Conservation (phyloP, 148 eudicot species). For the Agrostemma githago region DNA sequence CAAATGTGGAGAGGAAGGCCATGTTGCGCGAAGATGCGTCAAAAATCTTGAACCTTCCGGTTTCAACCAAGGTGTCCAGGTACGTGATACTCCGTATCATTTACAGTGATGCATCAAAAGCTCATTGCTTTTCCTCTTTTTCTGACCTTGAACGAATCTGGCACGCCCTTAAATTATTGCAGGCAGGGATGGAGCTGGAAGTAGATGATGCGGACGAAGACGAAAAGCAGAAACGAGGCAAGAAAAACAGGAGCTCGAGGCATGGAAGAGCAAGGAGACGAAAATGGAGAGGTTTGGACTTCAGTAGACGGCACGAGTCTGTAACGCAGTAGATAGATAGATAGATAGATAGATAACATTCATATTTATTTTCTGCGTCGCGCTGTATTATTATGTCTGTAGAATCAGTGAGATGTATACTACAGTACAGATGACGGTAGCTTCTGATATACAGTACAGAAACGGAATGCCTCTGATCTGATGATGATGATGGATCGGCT, state of each 20-base stretch:
- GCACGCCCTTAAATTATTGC: neutral
- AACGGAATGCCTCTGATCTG: neutral
- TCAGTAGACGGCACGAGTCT: constrained; percentile 8
- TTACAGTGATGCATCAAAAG: neutral
- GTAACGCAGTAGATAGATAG: neutral
- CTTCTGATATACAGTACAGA: no score
- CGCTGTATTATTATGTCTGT: neutral
- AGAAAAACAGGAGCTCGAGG: constrained; percentile 19
- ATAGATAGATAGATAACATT: constrained; percentile 1
- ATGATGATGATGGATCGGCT: neutral
- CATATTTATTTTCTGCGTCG: neutral
- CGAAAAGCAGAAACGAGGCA: neutral
- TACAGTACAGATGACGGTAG: no score
- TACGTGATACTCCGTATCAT: neutral
- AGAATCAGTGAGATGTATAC: neutral
- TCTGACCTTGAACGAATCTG: neutral
- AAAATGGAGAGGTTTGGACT: constrained; percentile 3
- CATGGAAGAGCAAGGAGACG: constrained; percentile 16
- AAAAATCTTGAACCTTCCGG: constrained; percentile 2
- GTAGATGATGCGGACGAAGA: neutral
- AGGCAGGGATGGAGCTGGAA: constrained; percentile 17
- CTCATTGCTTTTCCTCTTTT: neutral
- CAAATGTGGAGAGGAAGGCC: constrained; percentile 33
- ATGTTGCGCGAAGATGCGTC: constrained; percentile 29
- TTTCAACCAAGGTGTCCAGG: constrained; percentile 12